phyloP scores from a whole-genome alignment of 2,329 filamentous ascomycete species.

The Cladophialophora immunda region DNA sequence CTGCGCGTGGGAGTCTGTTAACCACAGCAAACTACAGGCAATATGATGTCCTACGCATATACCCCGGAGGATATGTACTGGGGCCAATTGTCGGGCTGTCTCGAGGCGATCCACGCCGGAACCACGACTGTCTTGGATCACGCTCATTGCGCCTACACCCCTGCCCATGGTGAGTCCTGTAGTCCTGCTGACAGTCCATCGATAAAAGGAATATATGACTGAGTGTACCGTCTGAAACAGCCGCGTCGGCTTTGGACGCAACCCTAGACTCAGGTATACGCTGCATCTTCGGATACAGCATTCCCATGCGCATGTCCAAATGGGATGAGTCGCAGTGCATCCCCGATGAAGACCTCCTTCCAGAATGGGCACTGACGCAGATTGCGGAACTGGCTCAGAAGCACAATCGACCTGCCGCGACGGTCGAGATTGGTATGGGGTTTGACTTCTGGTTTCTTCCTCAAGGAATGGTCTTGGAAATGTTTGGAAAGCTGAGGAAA shows the following conservation, averaged over 20 bases:
- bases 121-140: conserved; percentile 46
- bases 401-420: conserved; percentile 29
- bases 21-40: conserved; percentile 43
- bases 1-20: not conserved
- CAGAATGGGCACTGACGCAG: conserved; percentile 42
- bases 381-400: conserved; percentile 36
- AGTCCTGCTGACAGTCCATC: not conserved
- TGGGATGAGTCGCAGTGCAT: conserved; percentile 40
- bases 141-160: conserved; percentile 43
- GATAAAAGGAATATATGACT: not conserved
- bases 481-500: conserved; percentile 36
- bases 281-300: conserved; percentile 43
- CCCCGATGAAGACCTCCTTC: conserved; percentile 35
- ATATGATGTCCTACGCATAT: conserved; percentile 49
- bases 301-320: conserved; percentile 36
- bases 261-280: conserved; percentile 44
- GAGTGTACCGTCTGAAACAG: conserved; percentile 26
- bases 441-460: conserved; percentile 44
- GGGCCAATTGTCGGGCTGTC: conserved; percentile 42
- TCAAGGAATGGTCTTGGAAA: conserved; percentile 39
- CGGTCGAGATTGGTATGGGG: conserved; percentile 43
- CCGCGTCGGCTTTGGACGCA: conserved; percentile 42
- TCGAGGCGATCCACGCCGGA: conserved; percentile 35
- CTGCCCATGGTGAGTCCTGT: conserved; percentile 44
- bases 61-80: conserved; percentile 54